These are phyloP conservation scores for Barnettozyma siamensis DNA, from an alignment of 805 yeast species.

Conservation along the genomic window DNA sequence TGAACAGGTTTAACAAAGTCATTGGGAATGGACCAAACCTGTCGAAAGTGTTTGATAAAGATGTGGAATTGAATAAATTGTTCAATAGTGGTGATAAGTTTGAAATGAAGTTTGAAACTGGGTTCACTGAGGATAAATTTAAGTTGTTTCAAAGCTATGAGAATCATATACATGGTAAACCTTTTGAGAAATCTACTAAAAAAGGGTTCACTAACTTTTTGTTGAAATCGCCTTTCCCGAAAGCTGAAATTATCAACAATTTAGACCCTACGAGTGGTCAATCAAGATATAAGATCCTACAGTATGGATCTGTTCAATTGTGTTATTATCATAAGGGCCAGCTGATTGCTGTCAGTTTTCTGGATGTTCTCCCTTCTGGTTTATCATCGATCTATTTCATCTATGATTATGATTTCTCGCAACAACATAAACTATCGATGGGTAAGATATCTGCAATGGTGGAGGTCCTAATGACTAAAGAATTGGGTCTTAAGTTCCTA, in stretches of 20 bases:
- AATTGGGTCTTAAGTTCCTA: conserved; percentile 44
- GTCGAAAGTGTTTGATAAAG: conserved; percentile 24
- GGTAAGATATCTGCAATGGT: conserved; percentile 75
- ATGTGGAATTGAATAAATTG: conserved; percentile 29
- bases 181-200: conserved; percentile 32
- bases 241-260: conserved; percentile 6
- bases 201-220: conserved; percentile 57
- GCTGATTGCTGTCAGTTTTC: conserved; percentile 68
- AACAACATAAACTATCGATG: conserved; percentile 5
- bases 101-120: conserved; percentile 43
- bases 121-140: conserved; percentile 50
- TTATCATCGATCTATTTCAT: conserved; percentile 82
- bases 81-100: conserved; percentile 21
- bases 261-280: background rate
- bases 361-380: conserved; percentile 71
- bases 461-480: conserved; percentile 53
- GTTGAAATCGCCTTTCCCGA: conserved; percentile 58
- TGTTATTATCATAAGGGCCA: conserved; percentile 60
- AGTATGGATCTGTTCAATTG: conserved; percentile 69
- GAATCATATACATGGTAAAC: conserved; percentile 55
- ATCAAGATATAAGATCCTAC: conserved; percentile 10
- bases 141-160: conserved; percentile 65
- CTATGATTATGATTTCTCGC: conserved; percentile 61
- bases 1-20: conserved; percentile 48
- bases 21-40: conserved; percentile 10